These are phyloP conservation scores for Trichoderma brevicompactum DNA, from an alignment of 2,329 filamentous ascomycete species.

Conservation along the genomic window DNA sequence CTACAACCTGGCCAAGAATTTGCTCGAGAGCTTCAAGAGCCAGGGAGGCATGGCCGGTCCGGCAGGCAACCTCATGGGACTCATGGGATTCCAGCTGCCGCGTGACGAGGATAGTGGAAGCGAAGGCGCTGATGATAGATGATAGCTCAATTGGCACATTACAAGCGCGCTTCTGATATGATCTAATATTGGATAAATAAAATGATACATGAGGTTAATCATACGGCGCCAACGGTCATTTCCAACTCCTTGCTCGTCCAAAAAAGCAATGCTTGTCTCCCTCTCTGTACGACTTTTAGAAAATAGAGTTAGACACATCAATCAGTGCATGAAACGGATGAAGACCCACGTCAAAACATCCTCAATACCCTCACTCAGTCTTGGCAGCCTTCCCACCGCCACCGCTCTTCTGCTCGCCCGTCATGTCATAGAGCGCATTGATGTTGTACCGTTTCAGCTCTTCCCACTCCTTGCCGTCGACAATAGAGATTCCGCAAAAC, in stretches of 20 bases:
- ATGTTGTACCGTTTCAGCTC: constrained; percentile 77
- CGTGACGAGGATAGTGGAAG: constrained; percentile 65
- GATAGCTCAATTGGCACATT: not conserved
- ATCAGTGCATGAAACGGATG: not conserved
- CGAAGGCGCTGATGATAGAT: not conserved
- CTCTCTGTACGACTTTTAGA: not conserved
- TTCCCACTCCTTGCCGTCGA: constrained; percentile 71
- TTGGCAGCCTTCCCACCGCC: constrained; percentile 1
- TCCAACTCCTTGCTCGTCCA: not conserved
- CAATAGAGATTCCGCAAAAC: constrained; percentile 78
- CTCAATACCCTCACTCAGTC: not conserved
- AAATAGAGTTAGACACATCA: not conserved
- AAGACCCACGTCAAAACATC: not conserved
- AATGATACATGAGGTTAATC: not conserved
- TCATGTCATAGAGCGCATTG: constrained; percentile 66
- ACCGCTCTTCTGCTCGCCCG: constrained; percentile 29
- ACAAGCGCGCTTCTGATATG: not conserved
- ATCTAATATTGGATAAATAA: not conserved
- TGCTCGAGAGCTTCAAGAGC: constrained; percentile 90
- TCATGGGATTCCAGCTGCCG: constrained; percentile 83
- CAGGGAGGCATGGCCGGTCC: constrained; percentile 86
- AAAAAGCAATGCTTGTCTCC: not conserved
- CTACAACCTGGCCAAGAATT: constrained; percentile 85
- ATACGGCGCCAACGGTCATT: not conserved
- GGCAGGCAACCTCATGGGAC: constrained; percentile 80